These are phyloP conservation scores for Lentinula sp. DNA, from an alignment of 768 basidiomycete species.

Conservation along the genomic window DNA sequence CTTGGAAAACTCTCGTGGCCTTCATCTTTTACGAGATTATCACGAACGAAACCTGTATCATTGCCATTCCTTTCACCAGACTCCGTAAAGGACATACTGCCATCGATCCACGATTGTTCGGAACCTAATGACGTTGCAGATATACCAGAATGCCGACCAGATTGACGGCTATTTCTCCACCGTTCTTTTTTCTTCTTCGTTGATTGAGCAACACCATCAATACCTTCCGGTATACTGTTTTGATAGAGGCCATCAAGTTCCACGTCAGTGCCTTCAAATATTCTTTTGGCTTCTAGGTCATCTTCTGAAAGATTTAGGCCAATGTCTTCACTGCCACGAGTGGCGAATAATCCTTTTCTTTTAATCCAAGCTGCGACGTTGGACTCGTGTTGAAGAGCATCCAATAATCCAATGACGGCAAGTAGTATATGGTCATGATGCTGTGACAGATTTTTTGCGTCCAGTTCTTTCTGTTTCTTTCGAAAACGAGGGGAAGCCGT, in stretches of 20 bases:
- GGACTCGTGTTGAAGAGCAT: slow-evolving; percentile 33
- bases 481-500: background rate
- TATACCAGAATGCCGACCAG: background rate
- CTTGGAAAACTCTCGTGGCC: background rate
- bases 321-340: background rate
- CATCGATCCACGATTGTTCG: background rate
- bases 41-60: background rate
- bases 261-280: background rate
- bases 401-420: slow-evolving; percentile 44
- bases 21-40: background rate
- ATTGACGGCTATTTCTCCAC: background rate
- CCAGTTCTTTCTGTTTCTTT: background rate
- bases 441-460: background rate
- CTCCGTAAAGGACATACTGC: background rate
- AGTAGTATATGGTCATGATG: slow-evolving; percentile 33
- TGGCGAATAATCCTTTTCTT: slow-evolving; percentile 25
- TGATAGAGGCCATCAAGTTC: background rate
- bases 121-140: background rate
- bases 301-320: background rate
- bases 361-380: slow-evolving; percentile 46
- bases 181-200: background rate
- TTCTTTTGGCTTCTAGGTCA: background rate
- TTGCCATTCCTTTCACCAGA: background rate
- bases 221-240: background rate
- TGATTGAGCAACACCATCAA: background rate